phyloP scores from a whole-genome alignment of 1,284 basidiomycete genomes.

The Golubevia sp. region DNA sequence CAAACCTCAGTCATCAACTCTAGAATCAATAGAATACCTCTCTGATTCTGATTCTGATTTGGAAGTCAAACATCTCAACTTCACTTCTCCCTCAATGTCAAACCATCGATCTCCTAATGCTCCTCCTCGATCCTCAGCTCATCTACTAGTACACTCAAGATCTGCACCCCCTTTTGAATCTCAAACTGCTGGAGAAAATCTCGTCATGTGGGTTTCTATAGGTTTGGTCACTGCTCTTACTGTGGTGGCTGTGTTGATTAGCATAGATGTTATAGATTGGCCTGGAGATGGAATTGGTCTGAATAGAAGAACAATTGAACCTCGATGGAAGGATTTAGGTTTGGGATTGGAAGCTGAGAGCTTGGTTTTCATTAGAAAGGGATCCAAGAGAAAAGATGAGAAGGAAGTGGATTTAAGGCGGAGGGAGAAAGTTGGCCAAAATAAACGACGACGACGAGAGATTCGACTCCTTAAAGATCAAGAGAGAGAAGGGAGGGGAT shows the following conservation, averaged over 20 bases:
- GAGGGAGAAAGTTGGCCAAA: not conserved
- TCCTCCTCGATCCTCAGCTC: not conserved
- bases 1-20: no score
- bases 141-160: constrained; percentile 5
- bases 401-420: not conserved
- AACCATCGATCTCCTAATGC: not conserved
- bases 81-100: no score
- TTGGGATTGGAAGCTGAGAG: no score
- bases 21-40: no score
- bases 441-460: no score
- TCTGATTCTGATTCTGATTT: no score
- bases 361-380: no score
- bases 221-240: constrained; percentile 14
- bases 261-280: constrained; percentile 36
- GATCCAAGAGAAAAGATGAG: not conserved
- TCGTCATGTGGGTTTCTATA: constrained; percentile 24
- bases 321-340: no score
- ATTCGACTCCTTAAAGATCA: no score
- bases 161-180: constrained; percentile 32
- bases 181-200: constrained; percentile 16
- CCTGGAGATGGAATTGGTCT: constrained; percentile 31
- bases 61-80: no score
- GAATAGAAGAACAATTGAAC: constrained; percentile 10
- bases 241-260: constrained; percentile 29
- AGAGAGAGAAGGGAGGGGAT: no score